Base-by-base conservation (phyloP, 805 yeast genomes). In the Candida gorgasii region DNA sequence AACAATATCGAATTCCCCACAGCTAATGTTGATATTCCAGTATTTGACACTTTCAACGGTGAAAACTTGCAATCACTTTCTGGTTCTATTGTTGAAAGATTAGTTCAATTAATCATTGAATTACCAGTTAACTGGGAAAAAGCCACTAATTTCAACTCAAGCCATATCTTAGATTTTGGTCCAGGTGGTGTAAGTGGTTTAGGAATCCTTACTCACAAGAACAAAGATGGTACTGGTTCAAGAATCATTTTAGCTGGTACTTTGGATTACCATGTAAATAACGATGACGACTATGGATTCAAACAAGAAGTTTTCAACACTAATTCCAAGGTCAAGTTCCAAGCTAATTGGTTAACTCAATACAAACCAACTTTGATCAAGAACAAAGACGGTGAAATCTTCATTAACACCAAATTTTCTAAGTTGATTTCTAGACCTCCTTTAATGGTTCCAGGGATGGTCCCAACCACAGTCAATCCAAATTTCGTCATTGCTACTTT, bases 141-240 rank as follows among this genome's bases (percentile, higher is more conserved):
- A 20, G 95, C 98, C 22, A 90, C 97, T 27, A 62, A 79, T 51
- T 88, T 87, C 63, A 63, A 78, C 36, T 78, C 93, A 19, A 86
- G 97, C 36, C 99, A 93, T 63, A 79, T 93, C 56, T 66, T 93
- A 49, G 99, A 93, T 70, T 93, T 93, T 57, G 99, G 99, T 63
- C 99, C 99, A 48, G 99, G 99, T 69, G 98, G 98, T 55, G 82
- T 88, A 28, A 87, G 97, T 34, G 99, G 99, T 57, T 76, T 93
- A 53, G 99, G 99, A 70, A 86, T 86, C 48, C 77, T 93, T 55
- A 93, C 99, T 44, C 97, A 89, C 70, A 85, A 96, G 71, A 93
- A 92, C 76, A 93, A 92, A 69, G 99, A 93, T 58, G 99, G 99
- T 67, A 89, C 97, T 40, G 99, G 99, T 68, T 86, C 86, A 38